phyloP scores from a whole-genome alignment of 306 rosid species.

The Casuarina glauca region DNA sequence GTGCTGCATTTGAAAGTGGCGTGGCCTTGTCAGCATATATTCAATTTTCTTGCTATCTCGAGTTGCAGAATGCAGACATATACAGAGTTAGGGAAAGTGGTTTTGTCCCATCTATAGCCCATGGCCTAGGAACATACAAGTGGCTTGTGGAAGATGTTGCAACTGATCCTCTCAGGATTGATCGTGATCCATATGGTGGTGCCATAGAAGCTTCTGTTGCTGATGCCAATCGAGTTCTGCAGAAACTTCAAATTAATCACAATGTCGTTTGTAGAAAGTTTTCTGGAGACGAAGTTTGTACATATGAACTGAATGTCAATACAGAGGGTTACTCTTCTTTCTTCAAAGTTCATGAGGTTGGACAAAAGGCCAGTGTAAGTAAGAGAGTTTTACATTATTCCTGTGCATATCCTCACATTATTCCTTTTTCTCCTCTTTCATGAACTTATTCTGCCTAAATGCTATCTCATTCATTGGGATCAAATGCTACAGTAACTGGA shows the following conservation, averaged over 20 bases:
- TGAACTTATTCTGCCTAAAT: neutral
- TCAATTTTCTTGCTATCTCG: constrained; percentile 74
- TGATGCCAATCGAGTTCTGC: constrained; percentile 59
- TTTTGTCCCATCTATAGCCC: constrained; percentile 57
- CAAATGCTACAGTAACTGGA: neutral
- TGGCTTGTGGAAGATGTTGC: constrained; percentile 91
- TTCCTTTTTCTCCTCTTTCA: neutral
- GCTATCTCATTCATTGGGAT: constrained; percentile 6
- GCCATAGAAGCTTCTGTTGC: constrained; percentile 71
- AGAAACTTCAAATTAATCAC: constrained; percentile 58
- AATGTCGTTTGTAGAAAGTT: constrained; percentile 38
- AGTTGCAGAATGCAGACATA: constrained; percentile 50
- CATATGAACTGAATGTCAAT: constrained; percentile 47
- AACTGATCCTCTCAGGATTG: constrained; percentile 50
- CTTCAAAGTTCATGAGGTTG: constrained; percentile 70
- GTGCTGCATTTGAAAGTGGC: constrained; percentile 95
- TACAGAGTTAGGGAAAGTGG: constrained; percentile 36
- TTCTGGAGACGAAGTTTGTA: constrained; percentile 46
- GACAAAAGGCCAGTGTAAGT: constrained; percentile 67
- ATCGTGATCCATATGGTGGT: constrained; percentile 56
- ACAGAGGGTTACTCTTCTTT: constrained; percentile 45
- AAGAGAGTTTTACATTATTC: constrained; percentile 7
- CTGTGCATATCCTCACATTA: neutral
- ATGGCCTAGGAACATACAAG: constrained; percentile 87
- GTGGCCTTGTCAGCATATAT: constrained; percentile 82